Percentiles rank a stretch among this genome's conserved stretches.
Conservation (phyloP, 768 basidiomycete genomes). For the Podaxis mareebaensis region DNA sequence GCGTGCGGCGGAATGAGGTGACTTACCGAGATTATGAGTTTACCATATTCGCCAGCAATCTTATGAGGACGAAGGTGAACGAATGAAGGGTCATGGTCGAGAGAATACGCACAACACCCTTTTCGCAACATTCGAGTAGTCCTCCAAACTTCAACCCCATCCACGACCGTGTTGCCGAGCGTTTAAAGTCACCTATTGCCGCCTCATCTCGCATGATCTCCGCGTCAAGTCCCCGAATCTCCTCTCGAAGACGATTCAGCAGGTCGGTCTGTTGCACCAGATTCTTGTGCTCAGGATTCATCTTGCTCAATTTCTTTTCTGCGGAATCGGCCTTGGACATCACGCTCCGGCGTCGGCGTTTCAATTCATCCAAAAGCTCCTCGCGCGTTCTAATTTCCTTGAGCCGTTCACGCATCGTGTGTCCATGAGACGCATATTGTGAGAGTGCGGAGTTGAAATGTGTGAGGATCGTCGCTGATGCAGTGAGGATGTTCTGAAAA, state of each 20-base stretch:
- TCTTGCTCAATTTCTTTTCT: constrained; percentile 87
- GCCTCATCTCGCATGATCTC: constrained; percentile 87
- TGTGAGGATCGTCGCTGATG: constrained; percentile 64
- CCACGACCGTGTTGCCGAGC: constrained; percentile 63
- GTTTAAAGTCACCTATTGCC: constrained; percentile 79
- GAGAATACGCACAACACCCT: constrained; percentile 51
- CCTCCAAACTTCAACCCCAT: constrained; percentile 89
- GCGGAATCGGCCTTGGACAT: constrained; percentile 75
- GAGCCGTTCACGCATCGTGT: constrained; percentile 69
- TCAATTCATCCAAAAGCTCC: constrained; percentile 78
- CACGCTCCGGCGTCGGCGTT: constrained; percentile 66
- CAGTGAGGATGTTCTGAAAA: constrained; percentile 73
- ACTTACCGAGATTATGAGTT: constrained; percentile 47
- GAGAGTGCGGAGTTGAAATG: constrained; percentile 69
- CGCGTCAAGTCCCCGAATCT: constrained; percentile 76
- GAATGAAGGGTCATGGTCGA: background rate
- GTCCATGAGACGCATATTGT: constrained; percentile 71
- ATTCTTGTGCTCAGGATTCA: constrained; percentile 89
- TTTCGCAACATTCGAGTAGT: constrained; percentile 80
- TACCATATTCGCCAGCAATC: constrained; percentile 59
- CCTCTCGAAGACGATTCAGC: constrained; percentile 68
- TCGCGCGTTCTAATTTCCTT: constrained; percentile 85
- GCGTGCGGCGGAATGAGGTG: background rate
- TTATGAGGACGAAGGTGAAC: constrained; percentile 20
- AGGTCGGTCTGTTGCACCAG: constrained; percentile 69